These are phyloP conservation scores for Musa acuminata DNA, from an alignment of 176 grass and related monocot species.

Conservation along the genomic window DNA sequence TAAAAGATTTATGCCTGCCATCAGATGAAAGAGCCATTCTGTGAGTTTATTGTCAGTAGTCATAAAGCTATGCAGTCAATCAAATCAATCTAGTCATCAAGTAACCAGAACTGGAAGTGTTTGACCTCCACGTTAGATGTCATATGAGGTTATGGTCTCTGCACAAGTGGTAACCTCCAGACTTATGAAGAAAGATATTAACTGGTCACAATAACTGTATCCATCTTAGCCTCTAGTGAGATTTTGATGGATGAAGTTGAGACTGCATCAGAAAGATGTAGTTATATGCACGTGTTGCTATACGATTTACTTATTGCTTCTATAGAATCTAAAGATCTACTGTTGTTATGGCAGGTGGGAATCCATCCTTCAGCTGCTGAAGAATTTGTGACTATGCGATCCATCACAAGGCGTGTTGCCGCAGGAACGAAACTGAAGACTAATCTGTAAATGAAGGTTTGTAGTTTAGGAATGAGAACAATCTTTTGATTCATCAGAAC, in stretches of 20 bases:
- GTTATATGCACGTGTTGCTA: not conserved
- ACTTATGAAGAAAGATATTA: no score
- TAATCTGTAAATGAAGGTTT: slow-evolving; percentile 19
- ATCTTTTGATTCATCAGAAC: no score
- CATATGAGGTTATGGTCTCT: no score
- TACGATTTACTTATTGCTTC: not conserved
- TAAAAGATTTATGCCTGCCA: not conserved
- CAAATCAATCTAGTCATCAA: not conserved
- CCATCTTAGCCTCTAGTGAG: no score
- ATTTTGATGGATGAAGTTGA: not conserved
- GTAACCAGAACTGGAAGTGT: not conserved
- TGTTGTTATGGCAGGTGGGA: slow-evolving; percentile 60
- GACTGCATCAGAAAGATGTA: not conserved
- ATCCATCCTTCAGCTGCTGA: slow-evolving; percentile 90
- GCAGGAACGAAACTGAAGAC: slow-evolving; percentile 50
- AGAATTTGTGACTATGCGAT: slow-evolving; percentile 90
- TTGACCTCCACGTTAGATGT: not conserved
- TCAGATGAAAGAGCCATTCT: not conserved
- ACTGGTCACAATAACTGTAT: no score
- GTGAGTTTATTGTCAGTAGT: not conserved
- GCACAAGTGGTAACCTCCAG: no score
- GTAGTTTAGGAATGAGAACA: not conserved
- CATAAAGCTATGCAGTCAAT: not conserved
- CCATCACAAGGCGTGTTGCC: slow-evolving; percentile 46
- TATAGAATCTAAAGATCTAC: not conserved